Conservation (phyloP, 2,329 filamentous ascomycete genomes). For the Pseudogymnoascus sp. region DNA sequence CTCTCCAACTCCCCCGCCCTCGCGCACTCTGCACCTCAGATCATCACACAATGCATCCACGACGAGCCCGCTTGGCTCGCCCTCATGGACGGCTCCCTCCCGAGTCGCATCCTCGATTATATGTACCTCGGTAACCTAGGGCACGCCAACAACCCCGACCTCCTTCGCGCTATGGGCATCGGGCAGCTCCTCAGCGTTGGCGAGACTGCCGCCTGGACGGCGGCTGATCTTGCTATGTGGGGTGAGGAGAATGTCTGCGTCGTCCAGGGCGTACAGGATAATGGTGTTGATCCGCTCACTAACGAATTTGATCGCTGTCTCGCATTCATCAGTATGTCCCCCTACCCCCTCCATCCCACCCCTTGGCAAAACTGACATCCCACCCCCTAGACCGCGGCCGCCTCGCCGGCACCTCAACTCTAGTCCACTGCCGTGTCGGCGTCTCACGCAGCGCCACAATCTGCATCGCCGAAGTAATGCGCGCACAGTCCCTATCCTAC, state of each 20-base stretch:
- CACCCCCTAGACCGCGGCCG: constrained; percentile 67
- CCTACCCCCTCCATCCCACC: background rate
- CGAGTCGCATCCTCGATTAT: constrained; percentile 80
- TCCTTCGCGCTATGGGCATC: constrained; percentile 74
- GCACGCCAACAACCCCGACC: constrained; percentile 87
- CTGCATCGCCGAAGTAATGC: constrained; percentile 98
- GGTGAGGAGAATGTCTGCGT: constrained; percentile 69
- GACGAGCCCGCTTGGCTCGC: constrained; percentile 71
- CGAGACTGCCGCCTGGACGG: constrained; percentile 74
- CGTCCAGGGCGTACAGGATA: constrained; percentile 85
- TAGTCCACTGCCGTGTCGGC: constrained; percentile 93
- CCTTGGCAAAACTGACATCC: constrained; percentile 14
- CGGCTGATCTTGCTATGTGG: constrained; percentile 63
- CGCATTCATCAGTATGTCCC: constrained; percentile 75
- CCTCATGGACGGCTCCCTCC: constrained; percentile 80
- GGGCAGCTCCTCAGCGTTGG: constrained; percentile 84
- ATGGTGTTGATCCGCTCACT: constrained; percentile 87
- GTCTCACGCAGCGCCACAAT: constrained; percentile 95
- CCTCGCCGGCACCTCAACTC: constrained; percentile 67
- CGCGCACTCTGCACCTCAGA: constrained; percentile 40
- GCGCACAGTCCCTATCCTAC: constrained; percentile 68
- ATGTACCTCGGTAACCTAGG: constrained; percentile 93
- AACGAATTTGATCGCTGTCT: constrained; percentile 79
- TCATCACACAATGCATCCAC: constrained; percentile 44
- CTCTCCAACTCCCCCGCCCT: constrained; percentile 58